Percentiles rank a stretch among this genome's conserved stretches.
These are phyloP conservation scores for Fraxinus greggii DNA, from an alignment of 305 asterid genomes.

Conservation along the genomic window DNA sequence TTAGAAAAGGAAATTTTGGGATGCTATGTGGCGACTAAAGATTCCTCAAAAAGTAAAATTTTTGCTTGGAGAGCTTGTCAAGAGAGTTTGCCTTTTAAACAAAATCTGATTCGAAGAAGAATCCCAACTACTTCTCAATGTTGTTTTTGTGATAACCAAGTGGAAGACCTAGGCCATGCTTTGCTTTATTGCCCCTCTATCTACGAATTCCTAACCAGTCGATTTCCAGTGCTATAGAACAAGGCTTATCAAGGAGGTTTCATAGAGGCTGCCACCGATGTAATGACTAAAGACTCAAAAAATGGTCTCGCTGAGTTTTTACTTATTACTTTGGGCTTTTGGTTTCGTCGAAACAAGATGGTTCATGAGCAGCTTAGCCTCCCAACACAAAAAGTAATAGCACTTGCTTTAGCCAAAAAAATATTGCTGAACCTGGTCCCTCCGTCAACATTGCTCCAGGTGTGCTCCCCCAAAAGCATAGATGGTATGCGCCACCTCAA, in stretches of 20 bases:
- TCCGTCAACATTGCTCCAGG: neutral
- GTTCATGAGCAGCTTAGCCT: neutral
- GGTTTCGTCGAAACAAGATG: neutral
- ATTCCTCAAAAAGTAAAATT: neutral
- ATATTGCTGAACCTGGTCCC: neutral
- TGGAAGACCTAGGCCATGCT: neutral
- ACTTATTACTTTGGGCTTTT: neutral
- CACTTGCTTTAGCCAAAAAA: neutral
- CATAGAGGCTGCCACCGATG: neutral
- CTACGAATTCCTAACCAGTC: neutral
- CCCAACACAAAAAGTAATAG: neutral
- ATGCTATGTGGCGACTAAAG: neutral
- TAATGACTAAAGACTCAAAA: neutral
- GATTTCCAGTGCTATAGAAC: neutral
- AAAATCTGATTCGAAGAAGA: too few relatives aligned
- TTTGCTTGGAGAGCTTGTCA: neutral
- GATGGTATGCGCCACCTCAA: neutral
- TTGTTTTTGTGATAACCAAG: neutral
- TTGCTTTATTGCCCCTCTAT: neutral
- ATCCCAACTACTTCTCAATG: too few relatives aligned
- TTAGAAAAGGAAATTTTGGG: neutral
- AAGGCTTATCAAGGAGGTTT: neutral
- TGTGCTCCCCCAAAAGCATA: neutral
- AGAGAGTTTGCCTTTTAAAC: neutral
- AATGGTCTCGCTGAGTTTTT: neutral